Percentiles rank a stretch among this genome's conserved stretches.
These are phyloP conservation scores for Euphorbia pulcherrima DNA, from an alignment of 345 rosid genomes.

Conservation along the genomic window DNA sequence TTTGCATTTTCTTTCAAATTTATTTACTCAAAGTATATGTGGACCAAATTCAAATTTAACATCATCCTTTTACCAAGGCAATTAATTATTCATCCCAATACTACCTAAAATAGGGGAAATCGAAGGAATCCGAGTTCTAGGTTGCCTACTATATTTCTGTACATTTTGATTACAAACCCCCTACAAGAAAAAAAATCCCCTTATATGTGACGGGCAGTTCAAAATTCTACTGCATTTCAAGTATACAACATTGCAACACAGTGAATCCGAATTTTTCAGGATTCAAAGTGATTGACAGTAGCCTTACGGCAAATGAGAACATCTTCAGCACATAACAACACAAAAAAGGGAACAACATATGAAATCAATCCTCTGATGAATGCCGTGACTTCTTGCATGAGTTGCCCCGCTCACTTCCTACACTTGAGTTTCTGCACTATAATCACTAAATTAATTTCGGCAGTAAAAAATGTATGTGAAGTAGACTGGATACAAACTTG, in stretches of 20 bases:
- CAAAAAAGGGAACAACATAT: neutral
- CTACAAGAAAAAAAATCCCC: neutral
- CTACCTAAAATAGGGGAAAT: neutral
- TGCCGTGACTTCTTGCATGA: constrained; percentile 40
- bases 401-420: constrained; percentile 19
- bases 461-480: neutral
- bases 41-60: neutral
- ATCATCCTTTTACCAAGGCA: neutral
- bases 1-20: neutral
- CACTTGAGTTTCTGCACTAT: constrained; percentile 37
- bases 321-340: neutral
- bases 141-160: constrained; percentile 27
- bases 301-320: constrained; percentile 15
- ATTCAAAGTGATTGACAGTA: constrained; percentile 8
- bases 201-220: constrained; percentile 2
- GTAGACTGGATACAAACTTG: constrained; percentile 28
- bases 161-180: constrained; percentile 35
- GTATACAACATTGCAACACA: constrained; percentile 33
- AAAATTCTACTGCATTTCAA: neutral
- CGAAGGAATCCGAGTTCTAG: neutral
- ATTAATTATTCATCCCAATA: constrained; percentile 4
- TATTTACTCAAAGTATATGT: neutral
- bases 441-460: constrained; percentile 10
- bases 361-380: constrained; percentile 24
- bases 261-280: constrained; percentile 6